Conservation (phyloP, 2,329 filamentous ascomycete genomes). For the Penicillium sp. region DNA sequence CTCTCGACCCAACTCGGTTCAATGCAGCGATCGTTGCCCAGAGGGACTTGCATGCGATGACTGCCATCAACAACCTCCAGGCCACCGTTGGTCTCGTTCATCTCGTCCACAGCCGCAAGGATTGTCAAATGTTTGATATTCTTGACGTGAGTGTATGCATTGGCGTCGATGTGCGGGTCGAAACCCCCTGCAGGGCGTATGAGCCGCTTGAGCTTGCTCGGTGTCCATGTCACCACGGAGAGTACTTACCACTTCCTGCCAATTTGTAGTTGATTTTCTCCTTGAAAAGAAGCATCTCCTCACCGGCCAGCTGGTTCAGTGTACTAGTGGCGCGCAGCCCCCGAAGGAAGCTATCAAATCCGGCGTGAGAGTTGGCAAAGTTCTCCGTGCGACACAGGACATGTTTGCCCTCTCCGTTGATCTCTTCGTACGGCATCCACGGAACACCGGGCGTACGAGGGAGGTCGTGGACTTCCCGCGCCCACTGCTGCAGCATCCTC, state of each 20-base stretch:
- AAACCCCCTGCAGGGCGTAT: conserved; percentile 34
- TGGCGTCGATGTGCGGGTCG: conserved; percentile 42
- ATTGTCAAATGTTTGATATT: conserved; percentile 44
- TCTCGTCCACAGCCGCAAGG: conserved; percentile 40
- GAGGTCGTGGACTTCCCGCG: conserved; percentile 37
- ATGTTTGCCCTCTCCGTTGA: conserved; percentile 30
- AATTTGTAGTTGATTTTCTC: conserved; percentile 48
- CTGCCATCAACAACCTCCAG: conserved; percentile 43
- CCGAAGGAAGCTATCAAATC: conserved; percentile 38
- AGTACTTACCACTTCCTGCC: conserved; percentile 35
- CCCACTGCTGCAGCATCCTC: conserved; percentile 28
- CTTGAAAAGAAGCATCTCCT: conserved; percentile 45
- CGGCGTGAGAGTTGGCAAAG: conserved; percentile 32
- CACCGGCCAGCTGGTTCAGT: conserved; percentile 35
- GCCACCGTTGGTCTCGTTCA: conserved; percentile 38
- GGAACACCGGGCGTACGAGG: conserved; percentile 28
- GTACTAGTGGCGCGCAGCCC: conserved; percentile 31
- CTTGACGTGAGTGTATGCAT: conserved; percentile 44
- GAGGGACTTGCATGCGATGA: conserved; percentile 36
- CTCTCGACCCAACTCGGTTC: conserved; percentile 34
- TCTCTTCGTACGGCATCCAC: conserved; percentile 39
- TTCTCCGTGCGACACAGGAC: conserved; percentile 37
- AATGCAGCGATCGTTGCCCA: conserved; percentile 38
- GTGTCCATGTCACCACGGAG: not conserved
- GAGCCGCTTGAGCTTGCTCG: not conserved